Base-by-base conservation (phyloP, 2,329 filamentous ascomycete species). In the Hyphodiscus sp. region DNA sequence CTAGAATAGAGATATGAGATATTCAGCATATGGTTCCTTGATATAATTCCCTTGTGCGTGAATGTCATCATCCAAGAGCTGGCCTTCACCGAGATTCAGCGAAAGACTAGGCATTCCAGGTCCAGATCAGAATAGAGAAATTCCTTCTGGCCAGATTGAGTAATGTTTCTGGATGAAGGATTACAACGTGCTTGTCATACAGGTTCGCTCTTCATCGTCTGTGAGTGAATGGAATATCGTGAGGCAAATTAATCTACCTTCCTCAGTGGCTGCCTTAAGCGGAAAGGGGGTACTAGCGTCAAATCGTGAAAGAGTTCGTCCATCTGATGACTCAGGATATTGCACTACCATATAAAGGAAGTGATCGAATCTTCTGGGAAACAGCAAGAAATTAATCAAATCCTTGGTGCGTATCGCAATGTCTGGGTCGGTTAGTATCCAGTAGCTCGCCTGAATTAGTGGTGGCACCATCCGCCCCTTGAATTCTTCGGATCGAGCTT, bases 1-100 rank as follows among this genome's bases (percentile, higher is more conserved):
- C 61, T 46, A 55, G 55, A 56, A 52, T 58, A 56, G 51, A 60
- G 55, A 63, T 56, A 56, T 63, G 57, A 60, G 55, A 63, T 56
- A 56, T 63, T 56, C 58, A 61, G 54, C 61, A 58, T 46, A 53
- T 53, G 16, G 46, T 49, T 50, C 43, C 38, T 48, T 6, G 20
- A 18, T 38, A 26, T 58, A 7, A n/a, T 13, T n/a, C 4, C 13
- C 33, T 38, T 10, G 33, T 26, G 23, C 19, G 18, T 45, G 26
- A 38, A 41, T 50, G 41, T 23, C 30, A 18, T 13, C 20, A 47
- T 26, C 7, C 49, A 43, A 23, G 20, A 8, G 23, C 3, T 26
- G n/a, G 4, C 23, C 23, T 26, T 26, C 23, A 26, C 23, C 23
- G 23, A 4, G 3, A 3, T 26, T 3, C 23, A 26, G 23, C 23